Evolutionary conservation across 192 early-diverging fungal species (phyloP).

Genomic region (Linnemannia hyalina): DNA sequence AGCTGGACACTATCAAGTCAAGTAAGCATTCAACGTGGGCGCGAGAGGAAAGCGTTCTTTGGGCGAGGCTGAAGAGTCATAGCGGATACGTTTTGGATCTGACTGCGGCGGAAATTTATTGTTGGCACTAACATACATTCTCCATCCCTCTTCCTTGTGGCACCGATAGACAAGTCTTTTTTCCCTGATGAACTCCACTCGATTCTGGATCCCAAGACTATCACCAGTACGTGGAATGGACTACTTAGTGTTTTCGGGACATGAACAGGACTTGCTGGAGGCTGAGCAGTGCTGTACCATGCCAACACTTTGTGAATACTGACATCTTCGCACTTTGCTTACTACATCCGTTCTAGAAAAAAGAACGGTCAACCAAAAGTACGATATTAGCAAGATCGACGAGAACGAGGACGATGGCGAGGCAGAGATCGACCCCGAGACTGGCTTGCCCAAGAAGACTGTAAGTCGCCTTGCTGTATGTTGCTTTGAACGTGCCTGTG

Average conservation of each 20-base stretch:
- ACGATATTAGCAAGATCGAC: constrained; percentile 30
- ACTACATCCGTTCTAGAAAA: constrained; percentile 13
- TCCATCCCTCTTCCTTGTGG: neutral
- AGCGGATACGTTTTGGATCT: neutral
- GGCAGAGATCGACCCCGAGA: constrained; percentile 39
- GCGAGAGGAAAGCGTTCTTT: too few relatives aligned
- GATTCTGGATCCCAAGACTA: constrained; percentile 45
- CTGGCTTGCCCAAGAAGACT: constrained; percentile 36
- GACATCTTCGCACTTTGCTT: neutral
- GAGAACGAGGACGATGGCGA: constrained; percentile 32
- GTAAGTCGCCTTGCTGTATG: neutral
- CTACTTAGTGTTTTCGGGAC: constrained; percentile 12
- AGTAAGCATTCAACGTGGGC: constrained; percentile 14
- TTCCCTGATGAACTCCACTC: constrained; percentile 54
- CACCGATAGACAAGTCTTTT: constrained; percentile 35
- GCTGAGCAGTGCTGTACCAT: neutral
- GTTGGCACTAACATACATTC: neutral
- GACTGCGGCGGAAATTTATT: constrained; percentile 2
- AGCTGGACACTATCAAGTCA: constrained; percentile 40
- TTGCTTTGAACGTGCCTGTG: too few relatives aligned
- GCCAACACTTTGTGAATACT: neutral
- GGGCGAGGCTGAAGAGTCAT: neutral
- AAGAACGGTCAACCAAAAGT: constrained; percentile 23
- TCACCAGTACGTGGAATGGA: constrained; percentile 32
- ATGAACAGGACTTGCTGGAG: neutral